A percentile compares a stretch with the other conserved stretches of the same genome.
phyloP scores from a whole-genome alignment of 2,329 filamentous ascomycete genomes.

The Penicillium oxalicum region DNA sequence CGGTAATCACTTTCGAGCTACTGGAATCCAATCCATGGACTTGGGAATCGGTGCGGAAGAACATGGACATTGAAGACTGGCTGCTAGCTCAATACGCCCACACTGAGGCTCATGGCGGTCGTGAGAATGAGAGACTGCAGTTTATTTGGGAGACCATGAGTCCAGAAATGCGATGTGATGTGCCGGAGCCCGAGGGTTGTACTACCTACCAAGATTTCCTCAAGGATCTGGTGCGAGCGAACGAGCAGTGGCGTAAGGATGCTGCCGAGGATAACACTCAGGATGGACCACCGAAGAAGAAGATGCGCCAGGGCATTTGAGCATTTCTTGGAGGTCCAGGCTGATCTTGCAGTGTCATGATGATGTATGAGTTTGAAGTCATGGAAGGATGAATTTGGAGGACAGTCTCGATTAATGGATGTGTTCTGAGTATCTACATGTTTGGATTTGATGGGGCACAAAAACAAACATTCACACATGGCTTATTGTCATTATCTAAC shows the following conservation, averaged over 20 bases:
- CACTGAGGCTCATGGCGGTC: not conserved
- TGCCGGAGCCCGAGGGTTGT: not conserved
- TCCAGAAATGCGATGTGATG: not conserved
- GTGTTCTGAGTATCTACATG: not conserved
- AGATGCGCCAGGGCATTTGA: too few species aligned
- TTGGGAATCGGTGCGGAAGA: not conserved
- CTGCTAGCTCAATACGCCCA: not conserved
- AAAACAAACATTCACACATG: too few species aligned
- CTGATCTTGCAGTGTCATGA: not conserved
- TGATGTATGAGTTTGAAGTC: not conserved
- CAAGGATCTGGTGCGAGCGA: not conserved
- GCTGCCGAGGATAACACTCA: not conserved
- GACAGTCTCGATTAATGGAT: not conserved
- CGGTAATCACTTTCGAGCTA: not conserved
- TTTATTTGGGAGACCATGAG: not conserved
- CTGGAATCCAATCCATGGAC: not conserved
- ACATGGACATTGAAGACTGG: not conserved
- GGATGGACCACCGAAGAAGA: too few species aligned
- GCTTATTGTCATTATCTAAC: too few species aligned
- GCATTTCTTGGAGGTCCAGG: not conserved
- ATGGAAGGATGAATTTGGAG: too few species aligned
- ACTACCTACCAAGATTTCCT: not conserved
- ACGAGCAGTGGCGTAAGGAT: not conserved
- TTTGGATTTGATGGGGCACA: too few species aligned
- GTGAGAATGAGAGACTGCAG: not conserved